phyloP scores from a whole-genome alignment of 2,329 filamentous ascomycete species.

The Plenodomus biglobosus region DNA sequence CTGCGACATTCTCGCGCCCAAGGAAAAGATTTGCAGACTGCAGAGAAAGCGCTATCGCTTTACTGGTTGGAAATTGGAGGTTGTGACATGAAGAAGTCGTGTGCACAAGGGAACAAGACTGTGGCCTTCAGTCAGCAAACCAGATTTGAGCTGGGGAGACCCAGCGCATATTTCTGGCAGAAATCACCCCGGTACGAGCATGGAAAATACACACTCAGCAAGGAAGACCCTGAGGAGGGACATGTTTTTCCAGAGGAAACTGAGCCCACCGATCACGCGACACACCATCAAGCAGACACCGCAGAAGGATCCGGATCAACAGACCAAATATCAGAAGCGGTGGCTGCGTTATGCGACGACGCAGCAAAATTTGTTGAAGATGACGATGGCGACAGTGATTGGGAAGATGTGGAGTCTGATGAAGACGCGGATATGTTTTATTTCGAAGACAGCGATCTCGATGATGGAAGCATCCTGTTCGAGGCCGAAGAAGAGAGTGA shows the following conservation, averaged over 20 bases:
- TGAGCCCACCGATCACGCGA: constrained; percentile 19
- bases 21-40: constrained; percentile 21
- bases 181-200: constrained; percentile 34
- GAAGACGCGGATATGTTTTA: constrained; percentile 8
- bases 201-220: constrained; percentile 22
- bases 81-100: constrained; percentile 1
- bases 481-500: constrained; percentile 21
- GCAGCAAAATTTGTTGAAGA: constrained; percentile 3
- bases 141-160: constrained; percentile 22
- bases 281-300: constrained; percentile 2
- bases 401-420: constrained; percentile 26
- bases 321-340: not conserved
- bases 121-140: constrained; percentile 27
- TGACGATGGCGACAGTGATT: constrained; percentile 25
- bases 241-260: constrained; percentile 21
- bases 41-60: constrained; percentile 25
- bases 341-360: constrained; percentile 1
- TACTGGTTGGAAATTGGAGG: constrained; percentile 28
- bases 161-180: constrained; percentile 27
- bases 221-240: constrained; percentile 10
- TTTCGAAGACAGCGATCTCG: not conserved
- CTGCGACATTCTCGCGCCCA: constrained; percentile 11
- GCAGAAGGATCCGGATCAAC: not conserved
- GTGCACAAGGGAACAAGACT: constrained; percentile 8
- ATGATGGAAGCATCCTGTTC: constrained; percentile 17